These are phyloP conservation scores for Beauveria rudraprayagi DNA, from an alignment of 2,329 filamentous ascomycete genomes.

Conservation along the genomic window DNA sequence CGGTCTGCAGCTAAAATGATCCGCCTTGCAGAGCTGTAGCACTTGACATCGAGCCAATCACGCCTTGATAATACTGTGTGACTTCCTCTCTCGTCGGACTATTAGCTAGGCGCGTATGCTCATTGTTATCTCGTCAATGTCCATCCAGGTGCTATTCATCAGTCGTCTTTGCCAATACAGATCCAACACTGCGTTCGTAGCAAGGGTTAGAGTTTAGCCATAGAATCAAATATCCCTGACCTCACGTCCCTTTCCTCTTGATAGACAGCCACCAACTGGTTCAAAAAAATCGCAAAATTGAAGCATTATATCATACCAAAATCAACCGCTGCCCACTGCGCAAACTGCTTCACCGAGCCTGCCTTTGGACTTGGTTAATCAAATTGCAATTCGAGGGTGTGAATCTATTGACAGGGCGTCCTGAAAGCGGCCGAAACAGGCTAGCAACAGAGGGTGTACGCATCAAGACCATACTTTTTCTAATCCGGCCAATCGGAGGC, in stretches of 20 bases:
- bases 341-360: too few relatives aligned
- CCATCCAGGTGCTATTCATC: background rate
- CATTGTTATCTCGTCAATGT: background rate
- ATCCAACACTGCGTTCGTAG: too few relatives aligned
- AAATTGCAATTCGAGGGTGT: too few relatives aligned
- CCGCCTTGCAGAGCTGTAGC: background rate
- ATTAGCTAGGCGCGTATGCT: background rate
- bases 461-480: constrained; percentile 10
- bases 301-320: too few relatives aligned
- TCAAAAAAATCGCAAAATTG: too few relatives aligned
- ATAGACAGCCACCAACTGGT: too few relatives aligned
- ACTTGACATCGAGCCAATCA: background rate
- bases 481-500: constrained; percentile 27
- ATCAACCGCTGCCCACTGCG: too few relatives aligned
- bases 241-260: too few relatives aligned
- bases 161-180: background rate
- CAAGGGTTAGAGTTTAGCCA: too few relatives aligned
- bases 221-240: too few relatives aligned
- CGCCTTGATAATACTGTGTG: background rate
- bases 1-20: background rate
- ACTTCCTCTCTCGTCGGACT: background rate
- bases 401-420: background rate
- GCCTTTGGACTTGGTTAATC: too few relatives aligned
- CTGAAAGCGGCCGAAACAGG: background rate
- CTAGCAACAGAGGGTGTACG: background rate